A percentile compares a stretch with the other conserved stretches of the same genome.
Evolutionary conservation across 2,329 filamentous ascomycete genomes (phyloP).

Genomic region (Neurospora crassa): DNA sequence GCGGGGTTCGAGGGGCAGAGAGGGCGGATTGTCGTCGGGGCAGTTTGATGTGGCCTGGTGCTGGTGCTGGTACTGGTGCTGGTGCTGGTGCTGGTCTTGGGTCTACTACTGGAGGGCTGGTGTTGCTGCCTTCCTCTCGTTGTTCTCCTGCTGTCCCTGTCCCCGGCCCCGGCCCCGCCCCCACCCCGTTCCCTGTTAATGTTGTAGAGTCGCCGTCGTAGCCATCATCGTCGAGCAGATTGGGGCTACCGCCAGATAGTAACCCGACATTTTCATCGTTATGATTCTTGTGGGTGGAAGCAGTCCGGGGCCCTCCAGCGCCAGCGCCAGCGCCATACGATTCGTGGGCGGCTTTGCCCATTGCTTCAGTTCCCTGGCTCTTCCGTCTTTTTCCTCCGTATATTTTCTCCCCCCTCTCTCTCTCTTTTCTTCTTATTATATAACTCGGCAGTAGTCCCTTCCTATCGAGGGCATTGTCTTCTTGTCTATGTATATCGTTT

Average conservation of each 20-base stretch:
- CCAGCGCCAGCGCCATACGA: not conserved
- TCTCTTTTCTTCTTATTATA: not conserved
- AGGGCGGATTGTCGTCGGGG: not conserved
- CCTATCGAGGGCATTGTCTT: not conserved
- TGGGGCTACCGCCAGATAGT: not conserved
- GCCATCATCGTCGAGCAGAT: not conserved
- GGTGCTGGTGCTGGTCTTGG: not conserved
- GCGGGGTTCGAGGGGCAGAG: slow-evolving; percentile 13
- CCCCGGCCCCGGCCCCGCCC: not conserved
- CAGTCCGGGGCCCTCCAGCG: not conserved
- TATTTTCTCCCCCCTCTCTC: not conserved
- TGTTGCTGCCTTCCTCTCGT: not conserved
- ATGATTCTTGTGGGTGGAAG: not conserved
- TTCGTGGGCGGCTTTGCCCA: not conserved
- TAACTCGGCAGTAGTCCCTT: not conserved
- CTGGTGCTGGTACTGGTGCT: no score
- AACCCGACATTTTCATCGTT: not conserved
- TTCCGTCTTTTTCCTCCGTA: not conserved
- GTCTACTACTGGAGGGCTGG: not conserved
- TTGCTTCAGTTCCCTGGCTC: not conserved
- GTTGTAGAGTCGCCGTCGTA: not conserved
- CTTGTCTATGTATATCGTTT: not conserved
- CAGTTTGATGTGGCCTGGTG: not conserved
- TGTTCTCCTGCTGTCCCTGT: not conserved
- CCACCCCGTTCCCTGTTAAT: not conserved